Conservation (phyloP, 768 basidiomycete genomes). For the Fomitopsis pulvina region DNA sequence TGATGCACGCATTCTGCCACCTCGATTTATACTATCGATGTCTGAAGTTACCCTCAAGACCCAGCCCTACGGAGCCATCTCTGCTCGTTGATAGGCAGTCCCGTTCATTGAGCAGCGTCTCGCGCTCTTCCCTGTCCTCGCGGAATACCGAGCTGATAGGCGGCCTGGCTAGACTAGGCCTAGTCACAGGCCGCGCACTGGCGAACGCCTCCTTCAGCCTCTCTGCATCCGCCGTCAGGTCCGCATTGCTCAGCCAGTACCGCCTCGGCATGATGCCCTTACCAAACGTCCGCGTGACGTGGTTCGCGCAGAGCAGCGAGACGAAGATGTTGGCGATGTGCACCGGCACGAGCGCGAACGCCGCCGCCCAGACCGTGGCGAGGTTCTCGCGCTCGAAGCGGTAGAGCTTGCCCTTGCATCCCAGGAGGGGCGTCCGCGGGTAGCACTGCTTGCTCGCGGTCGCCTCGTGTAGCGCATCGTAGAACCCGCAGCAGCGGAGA, state of each 20-base stretch:
- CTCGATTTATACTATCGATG: not conserved
- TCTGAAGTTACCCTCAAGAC: not conserved
- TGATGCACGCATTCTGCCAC: not conserved
- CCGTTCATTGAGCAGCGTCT: not conserved
- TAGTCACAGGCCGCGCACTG: constrained; percentile 12
- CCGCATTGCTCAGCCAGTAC: constrained; percentile 47
- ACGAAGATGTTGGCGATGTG: constrained; percentile 55
- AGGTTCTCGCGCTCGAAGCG: constrained; percentile 47
- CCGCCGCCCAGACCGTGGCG: constrained; percentile 38
- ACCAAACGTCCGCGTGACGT: constrained; percentile 55
- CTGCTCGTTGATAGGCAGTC: not conserved
- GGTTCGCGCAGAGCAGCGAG: constrained; percentile 62
- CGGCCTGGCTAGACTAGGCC: constrained; percentile 16
- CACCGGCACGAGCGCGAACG: constrained; percentile 51
- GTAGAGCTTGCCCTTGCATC: constrained; percentile 57
- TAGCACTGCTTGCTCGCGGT: constrained; percentile 54
- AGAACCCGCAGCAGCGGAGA: constrained; percentile 62
- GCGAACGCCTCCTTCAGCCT: constrained; percentile 11
- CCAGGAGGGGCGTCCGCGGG: constrained; percentile 53
- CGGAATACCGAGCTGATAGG: constrained; percentile 13
- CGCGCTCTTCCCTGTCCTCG: constrained; percentile 17
- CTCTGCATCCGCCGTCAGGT: constrained; percentile 30
- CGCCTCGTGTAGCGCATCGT: constrained; percentile 52
- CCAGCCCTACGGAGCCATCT: not conserved
- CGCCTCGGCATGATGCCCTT: constrained; percentile 54